A percentile compares a stretch with the other conserved stretches of the same genome.
phyloP scores from a whole-genome alignment of 805 yeast genomes.

The Hanseniaspora mollemarum region DNA sequence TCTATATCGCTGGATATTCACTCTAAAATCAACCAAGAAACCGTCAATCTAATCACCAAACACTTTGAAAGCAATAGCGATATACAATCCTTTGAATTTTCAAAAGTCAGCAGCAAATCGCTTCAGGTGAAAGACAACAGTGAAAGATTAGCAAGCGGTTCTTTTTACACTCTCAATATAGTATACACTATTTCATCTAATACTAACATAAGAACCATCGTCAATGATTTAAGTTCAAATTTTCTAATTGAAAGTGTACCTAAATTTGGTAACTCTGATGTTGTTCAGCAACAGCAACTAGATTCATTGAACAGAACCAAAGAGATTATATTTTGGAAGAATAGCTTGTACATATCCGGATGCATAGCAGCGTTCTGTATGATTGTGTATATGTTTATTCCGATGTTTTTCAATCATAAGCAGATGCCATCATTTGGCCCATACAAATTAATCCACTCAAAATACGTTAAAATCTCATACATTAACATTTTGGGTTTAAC shows the following conservation, averaged over 20 bases:
- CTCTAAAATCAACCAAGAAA: background rate
- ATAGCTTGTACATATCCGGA: constrained; percentile 42
- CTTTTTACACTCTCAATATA: constrained; percentile 30
- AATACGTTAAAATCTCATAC: constrained; percentile 17
- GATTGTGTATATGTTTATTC: constrained; percentile 38
- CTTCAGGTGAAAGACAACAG: background rate
- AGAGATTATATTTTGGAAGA: constrained; percentile 64
- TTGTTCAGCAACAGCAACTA: constrained; percentile 42
- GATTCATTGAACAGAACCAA: constrained; percentile 53
- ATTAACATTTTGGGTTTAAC: constrained; percentile 49
- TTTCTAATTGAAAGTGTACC: constrained; percentile 54
- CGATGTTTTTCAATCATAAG: constrained; percentile 27
- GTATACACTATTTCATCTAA: constrained; percentile 50
- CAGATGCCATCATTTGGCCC: constrained; percentile 6
- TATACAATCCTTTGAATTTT: constrained; percentile 11
- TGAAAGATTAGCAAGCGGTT: constrained; percentile 26
- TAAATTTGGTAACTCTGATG: background rate
- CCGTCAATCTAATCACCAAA: background rate
- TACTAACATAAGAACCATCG: constrained; percentile 16
- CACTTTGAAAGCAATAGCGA: constrained; percentile 11
- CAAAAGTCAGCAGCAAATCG: background rate
- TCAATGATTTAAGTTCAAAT: constrained; percentile 31
- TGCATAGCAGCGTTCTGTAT: constrained; percentile 55
- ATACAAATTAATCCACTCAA: constrained; percentile 1
- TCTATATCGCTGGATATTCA: background rate